Evolutionary conservation across 2,329 filamentous ascomycete genomes (phyloP).

Genomic region (Scedosporium aurantiacum): DNA sequence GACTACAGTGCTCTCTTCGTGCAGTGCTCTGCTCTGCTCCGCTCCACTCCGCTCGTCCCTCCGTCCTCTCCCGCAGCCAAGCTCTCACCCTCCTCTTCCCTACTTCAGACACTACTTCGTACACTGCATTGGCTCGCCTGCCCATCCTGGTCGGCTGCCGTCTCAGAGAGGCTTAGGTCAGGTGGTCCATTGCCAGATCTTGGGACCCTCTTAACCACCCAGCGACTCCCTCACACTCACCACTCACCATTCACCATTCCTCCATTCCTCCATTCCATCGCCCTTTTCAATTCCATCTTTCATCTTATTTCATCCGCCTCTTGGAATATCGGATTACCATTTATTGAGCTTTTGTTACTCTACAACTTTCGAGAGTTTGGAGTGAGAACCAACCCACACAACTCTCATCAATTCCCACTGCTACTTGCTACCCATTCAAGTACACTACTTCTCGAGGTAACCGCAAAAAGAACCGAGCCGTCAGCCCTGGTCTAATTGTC

Average conservation of each 20-base stretch:
- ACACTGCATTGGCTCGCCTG: not conserved
- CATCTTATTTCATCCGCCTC: too few species aligned
- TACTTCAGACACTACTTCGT: too few species aligned
- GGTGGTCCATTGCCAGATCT: not conserved
- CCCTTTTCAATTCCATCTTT: not conserved
- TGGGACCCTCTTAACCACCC: not conserved
- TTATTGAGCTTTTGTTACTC: too few species aligned
- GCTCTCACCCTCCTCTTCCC: not conserved
- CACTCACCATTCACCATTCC: not conserved
- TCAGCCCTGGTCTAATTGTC: too few species aligned
- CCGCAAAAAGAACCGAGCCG: too few species aligned
- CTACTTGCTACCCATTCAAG: too few species aligned
- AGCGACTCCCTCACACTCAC: not conserved
- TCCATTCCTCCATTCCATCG: not conserved
- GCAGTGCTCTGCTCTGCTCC: not conserved
- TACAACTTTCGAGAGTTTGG: too few species aligned
- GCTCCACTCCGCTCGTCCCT: constrained; percentile 11
- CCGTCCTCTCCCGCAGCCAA: too few species aligned
- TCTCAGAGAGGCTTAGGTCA: constrained; percentile 1
- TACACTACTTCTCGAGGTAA: too few species aligned
- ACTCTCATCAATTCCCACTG: too few species aligned
- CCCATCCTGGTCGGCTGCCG: constrained; percentile 1
- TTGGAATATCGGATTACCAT: too few species aligned
- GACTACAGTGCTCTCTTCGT: not conserved
- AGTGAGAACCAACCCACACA: too few species aligned